phyloP scores from a whole-genome alignment of 306 rosid species.

The Quercus gilva region DNA sequence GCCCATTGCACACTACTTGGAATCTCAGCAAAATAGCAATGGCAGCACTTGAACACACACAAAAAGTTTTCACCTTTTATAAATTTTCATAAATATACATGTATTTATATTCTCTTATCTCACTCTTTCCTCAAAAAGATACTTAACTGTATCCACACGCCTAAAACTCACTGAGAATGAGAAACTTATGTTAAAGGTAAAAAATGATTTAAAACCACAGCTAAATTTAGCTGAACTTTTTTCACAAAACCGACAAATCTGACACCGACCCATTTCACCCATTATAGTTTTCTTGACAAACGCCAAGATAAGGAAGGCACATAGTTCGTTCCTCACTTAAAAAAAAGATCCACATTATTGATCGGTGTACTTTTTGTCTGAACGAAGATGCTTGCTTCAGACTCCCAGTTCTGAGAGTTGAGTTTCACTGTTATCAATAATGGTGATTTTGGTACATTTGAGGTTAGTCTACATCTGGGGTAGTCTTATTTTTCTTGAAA shows the following conservation, averaged over 20 bases:
- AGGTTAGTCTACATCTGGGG: constrained; percentile 34
- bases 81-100: no score
- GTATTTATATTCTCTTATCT: not conserved
- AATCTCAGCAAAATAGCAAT: not conserved
- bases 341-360: not conserved
- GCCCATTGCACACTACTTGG: not conserved
- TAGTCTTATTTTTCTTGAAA: constrained; percentile 4
- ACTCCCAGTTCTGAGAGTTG: not conserved
- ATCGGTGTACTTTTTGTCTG: not conserved
- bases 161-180: not conserved
- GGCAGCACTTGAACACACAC: not conserved
- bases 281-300: constrained; percentile 1
- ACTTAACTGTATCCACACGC: constrained; percentile 3
- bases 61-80: not conserved
- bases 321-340: constrained; percentile 7
- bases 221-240: not conserved
- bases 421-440: constrained; percentile 15
- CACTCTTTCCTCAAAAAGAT: not conserved
- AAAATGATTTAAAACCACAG: not conserved
- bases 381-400: constrained; percentile 22
- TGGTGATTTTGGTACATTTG: constrained; percentile 27
- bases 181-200: not conserved
- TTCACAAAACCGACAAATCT: constrained; percentile 16
- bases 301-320: constrained; percentile 4
- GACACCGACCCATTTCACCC: constrained; percentile 27